A percentile compares a stretch with the other conserved stretches of the same genome.
These are phyloP conservation scores for Testicularia cyperi DNA, from an alignment of 1,284 basidiomycete species.

Conservation along the genomic window DNA sequence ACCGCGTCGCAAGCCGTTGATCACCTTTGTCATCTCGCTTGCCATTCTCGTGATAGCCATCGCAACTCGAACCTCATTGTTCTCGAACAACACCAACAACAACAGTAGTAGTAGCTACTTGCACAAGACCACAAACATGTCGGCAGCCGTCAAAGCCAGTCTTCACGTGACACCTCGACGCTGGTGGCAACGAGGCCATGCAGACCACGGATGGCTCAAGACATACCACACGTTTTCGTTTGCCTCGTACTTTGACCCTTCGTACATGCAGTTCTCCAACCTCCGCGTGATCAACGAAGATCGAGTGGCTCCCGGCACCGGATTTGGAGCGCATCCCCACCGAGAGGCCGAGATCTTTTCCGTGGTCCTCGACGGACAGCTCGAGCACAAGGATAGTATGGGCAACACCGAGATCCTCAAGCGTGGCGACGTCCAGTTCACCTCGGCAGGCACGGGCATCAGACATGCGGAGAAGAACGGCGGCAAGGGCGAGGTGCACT, in stretches of 20 bases:
- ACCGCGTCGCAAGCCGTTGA: too few relatives aligned
- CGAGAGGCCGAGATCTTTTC: constrained; percentile 80
- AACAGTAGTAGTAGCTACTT: too few relatives aligned
- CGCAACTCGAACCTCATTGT: too few relatives aligned
- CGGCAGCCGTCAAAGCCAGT: constrained; percentile 6
- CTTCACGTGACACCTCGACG: constrained; percentile 16
- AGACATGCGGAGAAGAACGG: constrained; percentile 73
- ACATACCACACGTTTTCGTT: constrained; percentile 66
- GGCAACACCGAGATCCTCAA: constrained; percentile 82
- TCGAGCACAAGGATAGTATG: constrained; percentile 78
- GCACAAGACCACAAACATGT: too few relatives aligned
- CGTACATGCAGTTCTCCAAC: constrained; percentile 64
- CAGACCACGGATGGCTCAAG: constrained; percentile 85
- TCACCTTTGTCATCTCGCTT: too few relatives aligned
- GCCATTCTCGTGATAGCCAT: too few relatives aligned
- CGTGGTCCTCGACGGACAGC: constrained; percentile 75
- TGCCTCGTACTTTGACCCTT: constrained; percentile 70
- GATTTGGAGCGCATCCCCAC: constrained; percentile 83
- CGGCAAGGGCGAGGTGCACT: constrained; percentile 61
- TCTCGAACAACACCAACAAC: too few relatives aligned
- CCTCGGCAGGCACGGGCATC: constrained; percentile 82
- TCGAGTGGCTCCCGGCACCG: constrained; percentile 73
- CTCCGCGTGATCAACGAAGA: constrained; percentile 79
- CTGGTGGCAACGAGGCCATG: constrained; percentile 28
- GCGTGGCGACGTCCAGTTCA: constrained; percentile 86